A percentile compares a stretch with the other conserved stretches of the same genome.
These are phyloP conservation scores for Myxozyma mucilagina DNA, from an alignment of 805 yeast species.

Conservation along the genomic window DNA sequence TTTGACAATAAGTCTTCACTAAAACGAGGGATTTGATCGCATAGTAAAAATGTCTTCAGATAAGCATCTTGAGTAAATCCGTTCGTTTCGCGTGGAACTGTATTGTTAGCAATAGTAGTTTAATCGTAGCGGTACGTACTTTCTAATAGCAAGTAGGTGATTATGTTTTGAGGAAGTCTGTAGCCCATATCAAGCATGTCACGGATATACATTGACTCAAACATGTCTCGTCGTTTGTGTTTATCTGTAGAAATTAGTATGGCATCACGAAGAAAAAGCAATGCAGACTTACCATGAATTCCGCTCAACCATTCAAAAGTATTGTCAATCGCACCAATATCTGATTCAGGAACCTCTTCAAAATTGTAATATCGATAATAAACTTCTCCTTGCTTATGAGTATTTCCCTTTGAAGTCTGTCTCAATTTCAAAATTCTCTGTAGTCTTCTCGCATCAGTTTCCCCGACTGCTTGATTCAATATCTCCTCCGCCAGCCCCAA, in stretches of 20 bases:
- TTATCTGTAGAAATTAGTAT: neutral
- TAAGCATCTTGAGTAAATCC: conserved; percentile 9
- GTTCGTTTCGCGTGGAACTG: conserved; percentile 18
- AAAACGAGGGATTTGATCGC: neutral
- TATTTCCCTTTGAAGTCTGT: neutral
- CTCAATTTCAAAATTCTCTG: neutral
- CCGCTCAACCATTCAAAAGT: neutral
- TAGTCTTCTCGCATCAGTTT: neutral
- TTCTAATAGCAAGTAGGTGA: conserved; percentile 14
- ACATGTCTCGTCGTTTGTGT: conserved; percentile 3
- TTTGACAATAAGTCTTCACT: neutral
- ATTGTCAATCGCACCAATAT: neutral
- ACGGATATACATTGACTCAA: conserved; percentile 12
- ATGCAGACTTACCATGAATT: neutral
- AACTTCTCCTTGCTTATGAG: neutral
- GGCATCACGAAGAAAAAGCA: neutral
- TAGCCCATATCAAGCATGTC: conserved; percentile 15
- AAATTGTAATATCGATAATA: conserved; percentile 2
- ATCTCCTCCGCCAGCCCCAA: neutral
- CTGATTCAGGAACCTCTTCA: neutral
- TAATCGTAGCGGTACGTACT: neutral
- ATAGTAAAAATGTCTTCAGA: neutral
- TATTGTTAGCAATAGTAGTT: neutral
- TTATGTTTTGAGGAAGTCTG: conserved; percentile 2
- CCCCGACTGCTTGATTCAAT: conserved; percentile 1